Base-by-base conservation (phyloP, 352 stramenopile genomes). In the Saprolegnia diclina region DNA sequence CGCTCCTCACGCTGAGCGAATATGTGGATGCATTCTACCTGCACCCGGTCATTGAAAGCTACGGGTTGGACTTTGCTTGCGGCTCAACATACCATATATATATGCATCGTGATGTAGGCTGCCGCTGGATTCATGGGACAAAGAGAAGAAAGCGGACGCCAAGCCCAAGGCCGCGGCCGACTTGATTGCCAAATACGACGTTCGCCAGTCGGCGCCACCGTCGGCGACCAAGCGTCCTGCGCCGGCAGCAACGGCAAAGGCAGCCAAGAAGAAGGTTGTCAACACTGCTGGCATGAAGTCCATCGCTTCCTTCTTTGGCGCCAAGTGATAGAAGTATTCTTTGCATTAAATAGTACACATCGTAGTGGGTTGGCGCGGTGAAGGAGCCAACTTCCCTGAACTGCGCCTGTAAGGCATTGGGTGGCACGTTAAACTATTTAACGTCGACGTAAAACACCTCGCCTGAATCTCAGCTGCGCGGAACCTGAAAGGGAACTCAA, bases 211-310 rank as follows among this genome's bases (percentile, higher is more conserved):
- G 16, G n/a, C 26, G 5, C n/a, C n/a, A n/a, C n/a, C n/a, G n/a
- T 29, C 61, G 6, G 37, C 48, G 9, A 48, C 44, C 18, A 69
- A 69, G 37, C 42, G 63, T 24, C 44, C 63, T 26, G 63, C 63
- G 9, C 42, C 44, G 9, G 22, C 32, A 38, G 7, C 61, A 1
- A 22, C 57, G 45, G 16, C 61, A 0, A 40, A 55, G 40, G 19
- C 61, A 14, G 16, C 69, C 44, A 92, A 94, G 73, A 90, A 90
- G 74, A 92, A 91, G 65, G 90, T 81, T 74, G 81, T 91, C 29
- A 79, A 91, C 45, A 77, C 82, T 54, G 76, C 80, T 10, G 83
- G 86, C 21, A 94, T 94, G 83, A 92, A 92, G 73, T 94, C 84
- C 50, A 77, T 94, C 22, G 87, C 79, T 48, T 91, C 84, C 1